Base-by-base conservation (phyloP, 192 early-diverging fungal species). In the Linnemannia exigua region DNA sequence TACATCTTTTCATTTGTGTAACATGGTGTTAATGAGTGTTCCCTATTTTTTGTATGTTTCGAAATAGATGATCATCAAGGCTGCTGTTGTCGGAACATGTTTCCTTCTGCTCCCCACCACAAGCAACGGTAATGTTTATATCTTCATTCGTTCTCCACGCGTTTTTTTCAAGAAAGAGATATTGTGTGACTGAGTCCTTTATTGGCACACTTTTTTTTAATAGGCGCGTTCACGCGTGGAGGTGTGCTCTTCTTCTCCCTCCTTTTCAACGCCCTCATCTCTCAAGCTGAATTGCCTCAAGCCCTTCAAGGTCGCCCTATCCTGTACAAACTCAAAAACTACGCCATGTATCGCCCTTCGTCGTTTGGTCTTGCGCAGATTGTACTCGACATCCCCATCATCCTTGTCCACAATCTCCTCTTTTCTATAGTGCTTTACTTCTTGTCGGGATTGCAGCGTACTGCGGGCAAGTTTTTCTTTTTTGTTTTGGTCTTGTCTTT, bases 181-280 rank as follows among this genome's bases (percentile, higher is more conserved):
- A 44, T 44, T 44, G 9, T 44, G 41, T 3, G 41, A 44, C 41
- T 44, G 41, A 44, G 17, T 67, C 12, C 31, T 67, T 5, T 67
- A 12, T 19, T 38, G 35, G 20, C n/a, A 20, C 38, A 0, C 36
- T n/a, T 38, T 69, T 2, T 38, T 3, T 41, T 87, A 48, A 70
- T 72, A 16, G 95, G 95, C 28, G 93, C 95, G 48, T 95, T 95
- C 82, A 90, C 94, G n/a, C 92, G 96, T 37, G 94, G 96, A 69
- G 94, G 95, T 78, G 91, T 91, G 25, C 76, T 96, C 15, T 96
- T 95, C 70, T 94, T 89, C 84, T 89, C 86, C 76, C 82, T 88
- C 67, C 68, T 89, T 15, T 91, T 83, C 77, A 89, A 85, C 67
- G 70, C 89, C 2, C 75, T 90, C 37, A 89, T 92, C 20, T 91